Percentiles rank a stretch among this genome's conserved stretches.
Conservation (phyloP, 768 basidiomycete genomes). For the Lentinus brumalis region DNA sequence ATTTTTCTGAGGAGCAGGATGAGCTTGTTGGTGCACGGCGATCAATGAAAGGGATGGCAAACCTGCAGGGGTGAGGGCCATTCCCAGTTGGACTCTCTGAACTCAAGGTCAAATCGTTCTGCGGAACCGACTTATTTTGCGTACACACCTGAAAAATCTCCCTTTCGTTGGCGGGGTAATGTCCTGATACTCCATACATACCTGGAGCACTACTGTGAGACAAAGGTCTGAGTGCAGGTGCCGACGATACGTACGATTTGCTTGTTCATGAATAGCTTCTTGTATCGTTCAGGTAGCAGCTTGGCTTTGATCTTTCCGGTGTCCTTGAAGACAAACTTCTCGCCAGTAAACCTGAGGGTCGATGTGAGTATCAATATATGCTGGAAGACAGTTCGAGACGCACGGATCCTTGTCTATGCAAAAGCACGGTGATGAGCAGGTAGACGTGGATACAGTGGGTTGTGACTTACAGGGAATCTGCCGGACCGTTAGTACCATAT, state of each 20-base stretch:
- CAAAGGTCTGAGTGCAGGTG: not conserved
- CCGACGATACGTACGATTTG: constrained; percentile 46
- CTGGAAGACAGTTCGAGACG: constrained; percentile 14
- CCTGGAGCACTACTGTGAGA: constrained; percentile 25
- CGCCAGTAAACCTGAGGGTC: constrained; percentile 38
- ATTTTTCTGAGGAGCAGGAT: constrained; percentile 48
- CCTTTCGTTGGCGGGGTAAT: constrained; percentile 56
- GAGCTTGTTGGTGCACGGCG: not conserved
- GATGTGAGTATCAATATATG: not conserved
- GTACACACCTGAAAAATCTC: constrained; percentile 69
- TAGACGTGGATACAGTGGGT: not conserved
- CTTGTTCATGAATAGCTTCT: constrained; percentile 66
- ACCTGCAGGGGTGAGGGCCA: constrained; percentile 76
- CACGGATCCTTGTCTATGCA: constrained; percentile 50
- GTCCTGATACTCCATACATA: constrained; percentile 73
- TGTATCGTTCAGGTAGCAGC: constrained; percentile 56
- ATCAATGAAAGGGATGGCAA: constrained; percentile 12
- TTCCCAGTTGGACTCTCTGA: constrained; percentile 76
- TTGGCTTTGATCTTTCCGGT: constrained; percentile 23
- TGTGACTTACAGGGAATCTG: constrained; percentile 58
- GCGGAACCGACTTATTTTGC: not conserved
- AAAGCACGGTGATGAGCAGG: not conserved
- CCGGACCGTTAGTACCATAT: not conserved
- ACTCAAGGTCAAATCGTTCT: not conserved
- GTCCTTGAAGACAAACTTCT: constrained; percentile 56